phyloP scores from a whole-genome alignment of 1,284 basidiomycete species.

The Ustilago crameri region DNA sequence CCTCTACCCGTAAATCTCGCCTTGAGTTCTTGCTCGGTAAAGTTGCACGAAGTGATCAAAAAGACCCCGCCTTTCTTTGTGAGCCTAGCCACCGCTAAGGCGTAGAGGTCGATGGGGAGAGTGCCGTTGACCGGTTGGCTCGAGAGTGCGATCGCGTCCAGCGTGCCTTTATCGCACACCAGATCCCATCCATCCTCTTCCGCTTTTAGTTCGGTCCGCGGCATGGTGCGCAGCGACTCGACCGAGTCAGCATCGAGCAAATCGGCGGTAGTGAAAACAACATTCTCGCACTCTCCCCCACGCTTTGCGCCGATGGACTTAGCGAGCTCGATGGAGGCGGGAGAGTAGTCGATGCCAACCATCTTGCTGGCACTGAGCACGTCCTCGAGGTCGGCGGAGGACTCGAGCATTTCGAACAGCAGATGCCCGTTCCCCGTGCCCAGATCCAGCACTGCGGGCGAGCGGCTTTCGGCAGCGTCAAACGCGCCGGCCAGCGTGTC shows the following conservation, averaged over 20 bases:
- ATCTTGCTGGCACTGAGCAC: conserved; percentile 74
- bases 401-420: conserved; percentile 75
- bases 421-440: conserved; percentile 88
- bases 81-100: conserved; percentile 73
- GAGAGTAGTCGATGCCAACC: conserved; percentile 84
- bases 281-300: conserved; percentile 51
- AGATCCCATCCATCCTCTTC: conserved; percentile 60
- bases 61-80: conserved; percentile 76
- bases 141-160: conserved; percentile 85
- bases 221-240: conserved; percentile 6
- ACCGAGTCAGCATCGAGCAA: conserved; percentile 53
- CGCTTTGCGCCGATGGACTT: conserved; percentile 52
- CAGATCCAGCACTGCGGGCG: conserved; percentile 69
- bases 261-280: conserved; percentile 65
- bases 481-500: conserved; percentile 16
- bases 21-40: conserved; percentile 83
- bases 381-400: conserved; percentile 70
- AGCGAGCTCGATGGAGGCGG: conserved; percentile 74
- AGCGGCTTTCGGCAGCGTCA: neutral
- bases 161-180: conserved; percentile 70
- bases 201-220: neutral
- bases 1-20: conserved; percentile 71
- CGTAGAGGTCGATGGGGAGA: conserved; percentile 76
- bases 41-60: conserved; percentile 86
- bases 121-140: conserved; percentile 74